Evolutionary conservation across 371 early-diverging fungal genomes (phyloP).

Genomic region (Parasitella parasitica): DNA sequence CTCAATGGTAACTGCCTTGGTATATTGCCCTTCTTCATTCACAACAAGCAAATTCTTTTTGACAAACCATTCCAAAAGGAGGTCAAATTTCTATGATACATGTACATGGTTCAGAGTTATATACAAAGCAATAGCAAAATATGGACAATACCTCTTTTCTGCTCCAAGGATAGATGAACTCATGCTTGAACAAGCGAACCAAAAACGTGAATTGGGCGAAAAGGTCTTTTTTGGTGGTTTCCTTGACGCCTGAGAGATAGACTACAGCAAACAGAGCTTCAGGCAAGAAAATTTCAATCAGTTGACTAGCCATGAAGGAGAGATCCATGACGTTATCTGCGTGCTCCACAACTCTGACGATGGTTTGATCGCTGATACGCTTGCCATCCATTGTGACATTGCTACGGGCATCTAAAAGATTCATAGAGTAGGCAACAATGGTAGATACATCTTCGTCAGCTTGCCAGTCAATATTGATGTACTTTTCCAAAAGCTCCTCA

Average conservation of each 20-base stretch:
- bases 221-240: slow-evolving; percentile 24
- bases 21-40: slow-evolving; percentile 19
- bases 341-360: slow-evolving; percentile 46
- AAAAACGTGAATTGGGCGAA: slow-evolving; percentile 42
- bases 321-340: slow-evolving; percentile 54
- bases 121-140: not conserved
- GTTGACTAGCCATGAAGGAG: slow-evolving; percentile 49
- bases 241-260: slow-evolving; percentile 29
- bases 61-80: slow-evolving; percentile 32
- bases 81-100: slow-evolving; percentile 37
- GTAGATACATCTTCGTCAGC: slow-evolving; percentile 43
- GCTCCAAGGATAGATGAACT: slow-evolving; percentile 51
- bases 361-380: slow-evolving; percentile 37
- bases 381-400: slow-evolving; percentile 47
- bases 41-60: slow-evolving; percentile 21
- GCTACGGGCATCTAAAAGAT: slow-evolving; percentile 36
- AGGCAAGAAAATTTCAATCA: slow-evolving; percentile 43
- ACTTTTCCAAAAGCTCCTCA: slow-evolving; percentile 27
- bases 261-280: slow-evolving; percentile 46
- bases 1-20: slow-evolving; percentile 26
- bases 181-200: slow-evolving; percentile 44
- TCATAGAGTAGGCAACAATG: slow-evolving; percentile 38
- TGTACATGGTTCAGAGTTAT: not conserved
- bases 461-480: slow-evolving; percentile 45
- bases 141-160: slow-evolving; percentile 32